Conservation (phyloP, 2,329 filamentous ascomycete genomes). For the Aspergillus uvarum region DNA sequence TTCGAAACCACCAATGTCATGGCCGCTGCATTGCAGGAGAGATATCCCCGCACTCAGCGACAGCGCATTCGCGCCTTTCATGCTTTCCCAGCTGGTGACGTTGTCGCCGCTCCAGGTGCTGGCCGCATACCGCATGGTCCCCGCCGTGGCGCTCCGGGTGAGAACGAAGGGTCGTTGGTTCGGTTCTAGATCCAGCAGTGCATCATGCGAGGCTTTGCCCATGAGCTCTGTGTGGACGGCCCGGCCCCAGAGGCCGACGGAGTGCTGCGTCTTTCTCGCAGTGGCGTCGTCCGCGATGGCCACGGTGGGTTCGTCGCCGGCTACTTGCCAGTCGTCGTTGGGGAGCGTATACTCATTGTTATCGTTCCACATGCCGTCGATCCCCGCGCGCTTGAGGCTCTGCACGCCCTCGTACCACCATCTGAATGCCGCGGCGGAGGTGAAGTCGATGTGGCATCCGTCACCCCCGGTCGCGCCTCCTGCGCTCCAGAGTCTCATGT, state of each 20-base stretch:
- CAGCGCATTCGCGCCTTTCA: slow-evolving; percentile 70
- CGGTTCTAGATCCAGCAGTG: slow-evolving; percentile 59
- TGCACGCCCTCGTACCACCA: slow-evolving; percentile 72
- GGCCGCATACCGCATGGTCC: slow-evolving; percentile 68
- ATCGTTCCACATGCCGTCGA: slow-evolving; percentile 77
- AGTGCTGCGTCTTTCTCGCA: slow-evolving; percentile 42
- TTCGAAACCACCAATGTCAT: slow-evolving; percentile 75
- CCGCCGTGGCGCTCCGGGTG: slow-evolving; percentile 68
- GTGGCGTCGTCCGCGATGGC: slow-evolving; percentile 29
- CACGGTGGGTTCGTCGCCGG: slow-evolving; percentile 50
- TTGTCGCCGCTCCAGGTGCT: slow-evolving; percentile 76
- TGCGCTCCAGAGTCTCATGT: slow-evolving; percentile 69
- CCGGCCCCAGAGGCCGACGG: slow-evolving; percentile 68
- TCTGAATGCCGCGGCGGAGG: slow-evolving; percentile 63
- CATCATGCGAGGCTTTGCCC: slow-evolving; percentile 69
- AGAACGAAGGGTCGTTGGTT: slow-evolving; percentile 65
- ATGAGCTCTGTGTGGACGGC: slow-evolving; percentile 69
- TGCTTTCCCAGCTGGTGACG: slow-evolving; percentile 69
- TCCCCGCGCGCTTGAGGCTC: slow-evolving; percentile 60
- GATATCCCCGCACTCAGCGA: slow-evolving; percentile 68
- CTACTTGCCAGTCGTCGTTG: slow-evolving; percentile 64
- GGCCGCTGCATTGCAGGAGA: slow-evolving; percentile 67
- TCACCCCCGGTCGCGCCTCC: slow-evolving; percentile 69
- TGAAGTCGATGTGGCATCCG: slow-evolving; percentile 72
- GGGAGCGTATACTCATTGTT: slow-evolving; percentile 73